These are phyloP conservation scores for Apiospora arundinis DNA, from an alignment of 2,329 filamentous ascomycete species.

Conservation along the genomic window DNA sequence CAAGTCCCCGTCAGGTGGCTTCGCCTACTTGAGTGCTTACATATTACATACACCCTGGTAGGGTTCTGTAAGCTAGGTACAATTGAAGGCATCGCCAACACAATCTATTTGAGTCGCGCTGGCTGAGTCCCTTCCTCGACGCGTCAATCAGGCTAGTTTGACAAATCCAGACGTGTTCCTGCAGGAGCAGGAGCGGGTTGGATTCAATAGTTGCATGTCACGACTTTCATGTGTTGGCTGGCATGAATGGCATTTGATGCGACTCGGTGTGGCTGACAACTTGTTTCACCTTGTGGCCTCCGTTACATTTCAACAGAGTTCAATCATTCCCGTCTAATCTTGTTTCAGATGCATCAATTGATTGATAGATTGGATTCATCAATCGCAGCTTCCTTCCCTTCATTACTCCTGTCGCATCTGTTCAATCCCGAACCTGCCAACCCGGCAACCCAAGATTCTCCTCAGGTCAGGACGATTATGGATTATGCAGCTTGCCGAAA, in stretches of 20 bases:
- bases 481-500: neutral
- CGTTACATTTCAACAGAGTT: constrained; percentile 3
- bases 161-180: neutral
- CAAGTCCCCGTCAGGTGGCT: too few species aligned
- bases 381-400: neutral
- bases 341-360: neutral
- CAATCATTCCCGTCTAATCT: constrained; percentile 6
- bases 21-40: too few species aligned
- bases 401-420: neutral
- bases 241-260: neutral
- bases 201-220: neutral
- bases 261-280: neutral
- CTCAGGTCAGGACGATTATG: neutral
- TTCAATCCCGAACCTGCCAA: neutral
- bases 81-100: neutral
- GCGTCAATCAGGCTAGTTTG: neutral
- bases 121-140: neutral
- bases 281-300: constrained; percentile 9
- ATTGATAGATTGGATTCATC: neutral
- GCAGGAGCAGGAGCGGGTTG: neutral
- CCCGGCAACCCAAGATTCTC: neutral
- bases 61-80: neutral
- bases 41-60: too few species aligned
- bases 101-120: neutral
- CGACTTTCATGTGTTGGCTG: constrained; percentile 4